Conservation (phyloP, 1,284 basidiomycete species). For the Fomitopsis schrenkii region DNA sequence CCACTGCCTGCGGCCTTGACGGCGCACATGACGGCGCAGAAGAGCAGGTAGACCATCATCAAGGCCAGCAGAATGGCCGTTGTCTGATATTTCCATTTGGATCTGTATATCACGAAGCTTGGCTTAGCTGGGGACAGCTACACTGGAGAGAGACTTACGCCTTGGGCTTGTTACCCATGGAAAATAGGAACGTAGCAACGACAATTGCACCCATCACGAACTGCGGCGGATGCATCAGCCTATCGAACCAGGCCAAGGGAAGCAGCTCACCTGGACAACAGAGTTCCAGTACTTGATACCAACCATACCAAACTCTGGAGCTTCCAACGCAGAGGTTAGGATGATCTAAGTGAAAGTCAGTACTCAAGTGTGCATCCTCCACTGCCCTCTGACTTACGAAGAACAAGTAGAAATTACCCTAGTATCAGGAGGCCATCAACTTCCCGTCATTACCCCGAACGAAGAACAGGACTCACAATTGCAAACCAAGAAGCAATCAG, state of each 20-base stretch:
- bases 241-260: not conserved
- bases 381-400: slow-evolving; percentile 60
- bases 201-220: slow-evolving; percentile 85
- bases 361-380: slow-evolving; percentile 43
- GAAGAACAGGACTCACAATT: slow-evolving; percentile 50
- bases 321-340: slow-evolving; percentile 85
- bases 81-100: slow-evolving; percentile 83
- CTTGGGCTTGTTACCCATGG: slow-evolving; percentile 95
- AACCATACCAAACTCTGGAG: slow-evolving; percentile 62
- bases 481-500: slow-evolving; percentile 93
- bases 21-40: slow-evolving; percentile 73
- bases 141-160: slow-evolving; percentile 45
- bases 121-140: not conserved
- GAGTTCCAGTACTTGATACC: slow-evolving; percentile 80
- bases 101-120: slow-evolving; percentile 34
- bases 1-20: slow-evolving; percentile 64
- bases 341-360: slow-evolving; percentile 68
- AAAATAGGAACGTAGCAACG: slow-evolving; percentile 88
- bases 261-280: slow-evolving; percentile 58
- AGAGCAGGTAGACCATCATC: slow-evolving; percentile 80
- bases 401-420: slow-evolving; percentile 96
- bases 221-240: slow-evolving; percentile 34
- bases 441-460: not conserved
- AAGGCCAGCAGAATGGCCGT: slow-evolving; percentile 76
- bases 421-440: not conserved